Evolutionary conservation across 352 stramenopile species (phyloP).

Genomic region (Aphanomyces invadans): DNA sequence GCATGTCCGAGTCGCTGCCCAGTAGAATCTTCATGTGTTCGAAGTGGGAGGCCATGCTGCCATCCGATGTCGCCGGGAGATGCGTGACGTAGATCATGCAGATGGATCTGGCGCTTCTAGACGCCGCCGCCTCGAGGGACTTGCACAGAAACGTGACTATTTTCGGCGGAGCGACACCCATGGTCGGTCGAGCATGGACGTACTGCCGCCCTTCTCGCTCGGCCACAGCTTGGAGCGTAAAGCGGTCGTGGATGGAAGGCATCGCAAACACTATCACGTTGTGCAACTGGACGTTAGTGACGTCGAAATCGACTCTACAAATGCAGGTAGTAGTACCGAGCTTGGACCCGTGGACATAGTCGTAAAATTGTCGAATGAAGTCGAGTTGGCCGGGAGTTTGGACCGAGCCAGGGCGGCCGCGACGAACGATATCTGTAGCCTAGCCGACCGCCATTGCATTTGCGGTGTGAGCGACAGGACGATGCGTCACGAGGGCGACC

Average conservation of each 20-base stretch:
- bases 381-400: constrained; percentile 63
- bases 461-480: neutral
- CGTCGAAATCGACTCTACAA: no score
- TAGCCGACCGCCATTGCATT: neutral
- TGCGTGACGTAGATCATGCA: constrained; percentile 25
- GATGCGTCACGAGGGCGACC: no score
- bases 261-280: constrained; percentile 50
- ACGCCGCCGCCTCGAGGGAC: constrained; percentile 24
- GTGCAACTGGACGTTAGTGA: no score
- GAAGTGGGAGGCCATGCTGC: constrained; percentile 10
- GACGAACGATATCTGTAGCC: constrained; percentile 65
- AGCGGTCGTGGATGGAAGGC: constrained; percentile 62
- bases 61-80: constrained; percentile 17
- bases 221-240: constrained; percentile 48
- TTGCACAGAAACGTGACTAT: constrained; percentile 32
- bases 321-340: no score
- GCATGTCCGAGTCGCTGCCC: neutral
- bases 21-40: constrained; percentile 10
- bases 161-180: constrained; percentile 25
- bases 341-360: constrained; percentile 56
- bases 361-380: constrained; percentile 67
- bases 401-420: constrained; percentile 65
- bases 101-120: constrained; percentile 7
- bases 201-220: constrained; percentile 61
- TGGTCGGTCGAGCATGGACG: constrained; percentile 32